phyloP scores from a whole-genome alignment of 176 grass and related monocot genomes.

The Metroxylon sagu region DNA sequence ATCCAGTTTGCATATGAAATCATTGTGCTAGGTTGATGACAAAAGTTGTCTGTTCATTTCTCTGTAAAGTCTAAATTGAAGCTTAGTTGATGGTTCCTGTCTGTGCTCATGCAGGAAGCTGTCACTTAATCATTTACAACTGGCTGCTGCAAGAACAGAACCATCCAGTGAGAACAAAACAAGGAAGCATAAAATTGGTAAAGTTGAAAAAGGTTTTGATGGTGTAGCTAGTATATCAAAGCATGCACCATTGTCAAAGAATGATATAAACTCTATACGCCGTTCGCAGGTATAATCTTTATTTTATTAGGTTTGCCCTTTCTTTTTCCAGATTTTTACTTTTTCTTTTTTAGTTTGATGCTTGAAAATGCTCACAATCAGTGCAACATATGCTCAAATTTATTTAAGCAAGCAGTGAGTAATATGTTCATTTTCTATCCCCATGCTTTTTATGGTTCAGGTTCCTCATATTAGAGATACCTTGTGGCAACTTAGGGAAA shows the following conservation, averaged over 20 bases:
- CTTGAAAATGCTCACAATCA: neutral
- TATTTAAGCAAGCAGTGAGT: constrained; percentile 5
- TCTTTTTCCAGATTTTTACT: constrained; percentile 15
- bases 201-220: constrained; percentile 36
- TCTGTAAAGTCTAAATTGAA: neutral
- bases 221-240: constrained; percentile 46
- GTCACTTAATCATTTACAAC: constrained; percentile 60
- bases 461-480: constrained; percentile 95
- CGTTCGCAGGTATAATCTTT: constrained; percentile 58
- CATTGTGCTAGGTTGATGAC: no score
- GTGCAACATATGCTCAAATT: constrained; percentile 5
- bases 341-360: no score
- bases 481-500: constrained; percentile 70
- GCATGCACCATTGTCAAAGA: constrained; percentile 70
- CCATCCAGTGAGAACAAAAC: constrained; percentile 54
- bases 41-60: no score
- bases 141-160: constrained; percentile 49
- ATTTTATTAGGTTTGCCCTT: constrained; percentile 12
- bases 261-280: constrained; percentile 76
- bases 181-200: constrained; percentile 58
- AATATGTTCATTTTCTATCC: constrained; percentile 4
- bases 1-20: neutral
- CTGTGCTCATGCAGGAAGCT: constrained; percentile 62
- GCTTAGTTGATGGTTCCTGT: constrained; percentile 19
- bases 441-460: constrained; percentile 28